Conservation (phyloP, 1,139 yeast genomes). For the Kazachstania sp. region DNA sequence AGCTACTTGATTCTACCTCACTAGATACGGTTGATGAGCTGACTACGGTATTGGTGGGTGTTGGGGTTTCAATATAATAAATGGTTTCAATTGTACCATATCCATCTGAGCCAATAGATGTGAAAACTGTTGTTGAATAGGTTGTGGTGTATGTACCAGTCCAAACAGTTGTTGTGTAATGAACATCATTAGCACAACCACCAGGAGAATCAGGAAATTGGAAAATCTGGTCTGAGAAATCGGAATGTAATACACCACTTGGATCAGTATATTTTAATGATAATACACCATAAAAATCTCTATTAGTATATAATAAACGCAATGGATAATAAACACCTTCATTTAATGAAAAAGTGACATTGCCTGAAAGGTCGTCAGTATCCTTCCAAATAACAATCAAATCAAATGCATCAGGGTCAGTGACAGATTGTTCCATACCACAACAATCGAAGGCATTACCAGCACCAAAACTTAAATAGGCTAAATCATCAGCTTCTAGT, state of each 20-base stretch:
- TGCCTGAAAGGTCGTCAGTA: not conserved
- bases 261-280: not conserved
- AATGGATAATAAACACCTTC: not conserved
- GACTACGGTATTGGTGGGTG: too few species aligned
- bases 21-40: too few species aligned
- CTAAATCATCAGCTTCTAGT: conserved; percentile 18
- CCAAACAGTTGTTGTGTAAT: not conserved
- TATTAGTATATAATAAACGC: not conserved
- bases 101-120: not conserved
- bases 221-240: not conserved
- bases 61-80: not conserved
- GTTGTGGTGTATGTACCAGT: conserved; percentile 1
- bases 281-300: not conserved
- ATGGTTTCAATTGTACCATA: not conserved
- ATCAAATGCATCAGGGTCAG: not conserved
- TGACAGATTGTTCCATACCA: not conserved
- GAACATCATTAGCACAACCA: not conserved
- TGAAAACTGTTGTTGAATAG: not conserved
- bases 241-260: not conserved
- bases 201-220: not conserved
- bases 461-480: conserved; percentile 15
- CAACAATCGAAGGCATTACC: conserved; percentile 26
- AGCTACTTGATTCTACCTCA: too few species aligned
- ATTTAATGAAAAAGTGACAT: not conserved
- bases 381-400: not conserved